Percentiles rank a stretch among this genome's conserved stretches.
These are phyloP conservation scores for Pluteus cervinus DNA, from an alignment of 768 basidiomycete species.

Conservation along the genomic window DNA sequence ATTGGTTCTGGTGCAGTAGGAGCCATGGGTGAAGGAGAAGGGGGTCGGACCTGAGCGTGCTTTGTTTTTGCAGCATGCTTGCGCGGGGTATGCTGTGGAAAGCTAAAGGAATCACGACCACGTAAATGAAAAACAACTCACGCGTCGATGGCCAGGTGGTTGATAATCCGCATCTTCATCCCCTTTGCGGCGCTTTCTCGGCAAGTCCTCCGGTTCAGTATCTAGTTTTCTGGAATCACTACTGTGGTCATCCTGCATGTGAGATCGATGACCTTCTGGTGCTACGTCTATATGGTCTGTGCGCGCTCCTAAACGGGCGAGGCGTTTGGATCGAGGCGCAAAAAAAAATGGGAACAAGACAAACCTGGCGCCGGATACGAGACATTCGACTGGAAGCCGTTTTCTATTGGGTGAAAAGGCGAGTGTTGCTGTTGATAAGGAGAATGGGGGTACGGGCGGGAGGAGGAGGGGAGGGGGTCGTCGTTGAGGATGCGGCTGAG, in stretches of 20 bases:
- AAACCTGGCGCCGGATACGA: slow-evolving; percentile 27
- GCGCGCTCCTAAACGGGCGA: too few species aligned
- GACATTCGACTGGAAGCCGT: slow-evolving; percentile 7
- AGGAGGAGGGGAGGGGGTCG: slow-evolving; percentile 38
- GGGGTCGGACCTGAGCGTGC: slow-evolving; percentile 7
- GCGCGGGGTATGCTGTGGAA: slow-evolving; percentile 32
- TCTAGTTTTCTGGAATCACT: too few species aligned
- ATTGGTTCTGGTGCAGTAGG: slow-evolving; percentile 21
- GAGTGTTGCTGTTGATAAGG: slow-evolving; percentile 10
- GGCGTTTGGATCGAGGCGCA: too few species aligned
- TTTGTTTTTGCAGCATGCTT: slow-evolving; percentile 35
- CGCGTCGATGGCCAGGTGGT: slow-evolving; percentile 43
- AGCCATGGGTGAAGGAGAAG: slow-evolving; percentile 14
- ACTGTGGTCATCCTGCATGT: too few species aligned
- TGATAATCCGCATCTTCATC: slow-evolving; percentile 54
- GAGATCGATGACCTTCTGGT: too few species aligned
- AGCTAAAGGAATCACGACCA: not conserved
- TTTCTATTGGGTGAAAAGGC: slow-evolving; percentile 23
- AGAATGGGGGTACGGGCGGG: slow-evolving; percentile 14
- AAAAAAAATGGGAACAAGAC: too few species aligned
- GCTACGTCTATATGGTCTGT: too few species aligned
- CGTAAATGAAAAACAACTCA: slow-evolving; percentile 28
- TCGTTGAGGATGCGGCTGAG: slow-evolving; percentile 78
- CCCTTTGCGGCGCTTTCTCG: slow-evolving; percentile 41
- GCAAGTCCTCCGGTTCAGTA: too few species aligned